Base-by-base conservation (phyloP, 805 yeast genomes). In the Kluyveromyces lactis region DNA sequence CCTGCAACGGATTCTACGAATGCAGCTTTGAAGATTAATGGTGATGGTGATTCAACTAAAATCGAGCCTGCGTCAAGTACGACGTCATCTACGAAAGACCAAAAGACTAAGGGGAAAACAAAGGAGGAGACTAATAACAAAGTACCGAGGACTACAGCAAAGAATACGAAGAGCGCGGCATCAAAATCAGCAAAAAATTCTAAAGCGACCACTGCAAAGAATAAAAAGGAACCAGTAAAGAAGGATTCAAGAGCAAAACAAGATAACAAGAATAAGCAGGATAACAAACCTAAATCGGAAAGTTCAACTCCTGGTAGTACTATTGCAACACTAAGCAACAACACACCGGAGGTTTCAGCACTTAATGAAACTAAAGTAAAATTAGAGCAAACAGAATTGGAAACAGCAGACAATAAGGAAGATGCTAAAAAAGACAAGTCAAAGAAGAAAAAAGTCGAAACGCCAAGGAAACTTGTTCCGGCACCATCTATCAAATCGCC, bases 401-500 rank as follows among this genome's bases (percentile, higher is more conserved):
- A 27, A 7, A 7, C 11, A 7, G 16, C 30, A 7, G 30, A 27
- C 11, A n/a, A n/a, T n/a, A 27, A 26, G 23, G 15, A 15, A 21
- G 38, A 42, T 16, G 7, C 41, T 9, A 39, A 31, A 12, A 31
- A 35, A 13, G 42, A 39, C 5, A 41, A 39, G 19, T 16, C 15
- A 10, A 42, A 39, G 19, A 39, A 36, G 36, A 42, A 45, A 26
- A 39, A 40, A 12, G 24, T 42, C 9, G 44, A 52, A 31, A 48
- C 57, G 11, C 52, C 55, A 6, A 47, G 40, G 28, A 51, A 48
- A 30, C 32, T 55, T 13, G 43, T 46, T 4, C 44, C 50, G 10
- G 51, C 59, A 12, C 50, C 58, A 10, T 36, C 46, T 12, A 41
- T 53, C 7, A 49, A 48, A 15, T 45, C 52, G 3, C 56, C 61